Evolutionary conservation across 208 protist genomes (phyloP), one percentile per base, ranked within the genome.

Genomic region (Kentomonas sorsogonicus): DNA sequence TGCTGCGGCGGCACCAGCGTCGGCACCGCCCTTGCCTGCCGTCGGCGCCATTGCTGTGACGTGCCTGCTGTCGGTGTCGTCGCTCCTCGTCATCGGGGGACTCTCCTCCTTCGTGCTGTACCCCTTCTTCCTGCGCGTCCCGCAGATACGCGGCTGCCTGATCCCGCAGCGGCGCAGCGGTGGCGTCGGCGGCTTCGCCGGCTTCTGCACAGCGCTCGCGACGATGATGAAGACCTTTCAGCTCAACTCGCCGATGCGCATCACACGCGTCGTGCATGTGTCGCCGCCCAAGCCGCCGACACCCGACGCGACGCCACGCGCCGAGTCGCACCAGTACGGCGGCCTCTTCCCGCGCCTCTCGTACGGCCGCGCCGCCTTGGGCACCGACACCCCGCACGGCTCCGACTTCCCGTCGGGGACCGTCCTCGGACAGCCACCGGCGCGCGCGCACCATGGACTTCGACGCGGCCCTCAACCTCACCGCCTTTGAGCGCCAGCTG

Each of bases 41-140:
- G 41, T 70, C 10, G 22, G 47, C 39, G 23, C 73, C 40, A 55
- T 66, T 46, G 18, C 68, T 16, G 39, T 50, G 13, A 56, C 77
- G 26, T 56, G 54, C 45, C 20, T 85, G 26, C 41, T 92, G 11
- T 84, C 82, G 2, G 60, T 66, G 34, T 81, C 83, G 44, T 71
- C 75, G 0, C 58, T 89, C 18, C 39, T 79, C 26, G 60, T 70
- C 25, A 13, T 83, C 3, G 47, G 53, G 9, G 11, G 83, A 15
- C 15, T 83, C 7, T 34, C 44, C 10, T 15, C 81, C 10, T 91
- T 87, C 51, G 25, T 81, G 0, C 34, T 72, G 13, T 74, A 86
- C 53, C 84, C 84, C 0, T 11, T 84, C 7, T 70, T 62, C 25
- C 41, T 91, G 23, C 74, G 77, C 48, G 7, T 81, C 13, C 64